phyloP scores from a whole-genome alignment of 2,329 filamentous ascomycete species.

The Colletotrichum trifolii region DNA sequence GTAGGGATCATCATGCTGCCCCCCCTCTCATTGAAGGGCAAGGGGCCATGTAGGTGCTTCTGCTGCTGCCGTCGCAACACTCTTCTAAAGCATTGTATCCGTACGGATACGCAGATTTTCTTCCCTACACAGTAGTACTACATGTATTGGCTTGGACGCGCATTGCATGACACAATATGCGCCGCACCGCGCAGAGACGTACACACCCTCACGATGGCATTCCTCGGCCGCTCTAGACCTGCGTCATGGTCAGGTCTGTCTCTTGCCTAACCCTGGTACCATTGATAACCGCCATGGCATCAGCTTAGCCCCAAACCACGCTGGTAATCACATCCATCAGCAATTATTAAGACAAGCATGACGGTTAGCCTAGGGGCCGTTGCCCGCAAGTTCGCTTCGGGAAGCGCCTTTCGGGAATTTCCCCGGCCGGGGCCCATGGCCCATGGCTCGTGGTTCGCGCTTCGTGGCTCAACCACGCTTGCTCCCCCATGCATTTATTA shows the following conservation, averaged over 20 bases:
- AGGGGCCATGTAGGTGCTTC: slow-evolving; percentile 7
- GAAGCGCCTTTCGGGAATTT: slow-evolving; percentile 4
- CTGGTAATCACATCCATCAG: slow-evolving; percentile 9
- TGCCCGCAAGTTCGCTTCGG: neutral
- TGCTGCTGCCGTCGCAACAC: neutral
- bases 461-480: neutral
- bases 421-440: neutral
- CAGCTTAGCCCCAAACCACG: slow-evolving; percentile 6
- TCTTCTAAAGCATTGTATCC: neutral
- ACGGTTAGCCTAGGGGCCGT: neutral
- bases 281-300: neutral
- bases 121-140: neutral
- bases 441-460: no score
- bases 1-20: slow-evolving; percentile 3
- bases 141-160: no score
- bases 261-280: no score
- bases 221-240: no score
- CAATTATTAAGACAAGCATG: slow-evolving; percentile 9
- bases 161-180: no score
- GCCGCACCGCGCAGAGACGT: no score
- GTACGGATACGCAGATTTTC: slow-evolving; percentile 1
- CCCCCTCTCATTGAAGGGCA: slow-evolving; percentile 6
- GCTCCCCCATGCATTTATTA: neutral
- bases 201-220: no score
- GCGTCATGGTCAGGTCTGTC: no score